Conservation (phyloP, 23 red algal species). For the Gracilaria domingensis region DNA sequence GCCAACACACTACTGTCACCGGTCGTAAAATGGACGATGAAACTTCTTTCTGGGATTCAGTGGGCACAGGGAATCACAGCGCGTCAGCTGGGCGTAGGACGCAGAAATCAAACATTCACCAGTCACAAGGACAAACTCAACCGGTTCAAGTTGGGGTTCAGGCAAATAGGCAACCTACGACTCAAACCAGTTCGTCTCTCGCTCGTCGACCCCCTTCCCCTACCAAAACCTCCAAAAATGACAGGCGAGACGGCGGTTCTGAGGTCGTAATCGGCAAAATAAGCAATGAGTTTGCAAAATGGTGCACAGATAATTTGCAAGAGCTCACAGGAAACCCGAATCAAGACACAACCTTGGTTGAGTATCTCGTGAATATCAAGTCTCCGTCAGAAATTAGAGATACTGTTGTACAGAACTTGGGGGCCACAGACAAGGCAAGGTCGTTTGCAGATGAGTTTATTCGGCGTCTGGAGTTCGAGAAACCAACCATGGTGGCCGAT, state of each 20-base stretch:
- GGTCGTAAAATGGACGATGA: constrained; percentile 62
- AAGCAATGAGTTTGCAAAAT: constrained; percentile 73
- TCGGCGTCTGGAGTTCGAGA: constrained; percentile 73
- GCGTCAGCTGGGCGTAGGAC: not conserved
- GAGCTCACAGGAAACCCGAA: constrained; percentile 58
- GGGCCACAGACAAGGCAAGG: constrained; percentile 55
- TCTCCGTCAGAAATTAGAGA: constrained; percentile 64
- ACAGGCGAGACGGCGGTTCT: constrained; percentile 3
- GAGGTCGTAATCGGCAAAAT: constrained; percentile 35
- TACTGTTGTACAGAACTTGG: constrained; percentile 73
- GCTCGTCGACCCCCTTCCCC: not conserved
- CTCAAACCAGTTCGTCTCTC: not conserved
- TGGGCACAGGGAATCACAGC: constrained; percentile 18
- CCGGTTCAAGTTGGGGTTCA: not conserved
- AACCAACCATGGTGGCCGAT: constrained; percentile 51
- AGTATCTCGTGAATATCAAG: constrained; percentile 68
- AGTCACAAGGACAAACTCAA: constrained; percentile 2
- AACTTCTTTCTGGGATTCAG: constrained; percentile 72
- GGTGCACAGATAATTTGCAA: constrained; percentile 69
- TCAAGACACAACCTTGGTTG: constrained; percentile 50
- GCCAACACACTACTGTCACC: constrained; percentile 15
- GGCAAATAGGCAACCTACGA: not conserved
- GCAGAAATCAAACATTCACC: constrained; percentile 1
- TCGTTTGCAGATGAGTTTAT: constrained; percentile 82
- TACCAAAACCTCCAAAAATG: constrained; percentile 7